Conservation (phyloP, 352 stramenopile species). For the Pythium rishiriense region DNA sequence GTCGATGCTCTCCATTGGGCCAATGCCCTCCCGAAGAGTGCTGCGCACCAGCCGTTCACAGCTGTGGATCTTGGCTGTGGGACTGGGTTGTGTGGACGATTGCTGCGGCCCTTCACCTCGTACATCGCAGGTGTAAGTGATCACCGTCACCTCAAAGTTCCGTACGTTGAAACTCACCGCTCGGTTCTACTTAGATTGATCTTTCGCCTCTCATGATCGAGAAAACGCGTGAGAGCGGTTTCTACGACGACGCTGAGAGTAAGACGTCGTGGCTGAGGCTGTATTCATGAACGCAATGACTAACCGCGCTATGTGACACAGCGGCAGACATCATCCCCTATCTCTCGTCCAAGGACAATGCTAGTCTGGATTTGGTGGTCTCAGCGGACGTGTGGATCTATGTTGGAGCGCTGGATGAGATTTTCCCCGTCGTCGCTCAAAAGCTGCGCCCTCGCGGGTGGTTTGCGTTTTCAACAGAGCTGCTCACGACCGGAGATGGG, state of each 20-base stretch:
- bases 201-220: constrained; percentile 82
- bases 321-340: constrained; percentile 59
- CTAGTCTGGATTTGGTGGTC: constrained; percentile 62
- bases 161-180: neutral
- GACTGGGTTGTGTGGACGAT: constrained; percentile 72
- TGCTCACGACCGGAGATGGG: constrained; percentile 27
- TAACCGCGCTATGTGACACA: constrained; percentile 13
- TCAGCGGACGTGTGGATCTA: constrained; percentile 89
- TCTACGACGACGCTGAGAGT: constrained; percentile 79
- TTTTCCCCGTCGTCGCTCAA: constrained; percentile 46
- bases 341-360: constrained; percentile 39
- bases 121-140: constrained; percentile 54
- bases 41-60: constrained; percentile 25
- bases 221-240: constrained; percentile 58
- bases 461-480: constrained; percentile 76
- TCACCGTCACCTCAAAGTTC: neutral
- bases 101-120: constrained; percentile 58
- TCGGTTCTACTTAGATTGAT: constrained; percentile 62
- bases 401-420: constrained; percentile 64
- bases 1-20: constrained; percentile 57
- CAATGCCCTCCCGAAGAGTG: constrained; percentile 31
- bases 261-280: constrained; percentile 10
- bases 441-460: constrained; percentile 48
- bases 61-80: constrained; percentile 72
- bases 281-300: too few species aligned